Conservation (phyloP, 352 stramenopile genomes). For the Phytophthora constricta region DNA sequence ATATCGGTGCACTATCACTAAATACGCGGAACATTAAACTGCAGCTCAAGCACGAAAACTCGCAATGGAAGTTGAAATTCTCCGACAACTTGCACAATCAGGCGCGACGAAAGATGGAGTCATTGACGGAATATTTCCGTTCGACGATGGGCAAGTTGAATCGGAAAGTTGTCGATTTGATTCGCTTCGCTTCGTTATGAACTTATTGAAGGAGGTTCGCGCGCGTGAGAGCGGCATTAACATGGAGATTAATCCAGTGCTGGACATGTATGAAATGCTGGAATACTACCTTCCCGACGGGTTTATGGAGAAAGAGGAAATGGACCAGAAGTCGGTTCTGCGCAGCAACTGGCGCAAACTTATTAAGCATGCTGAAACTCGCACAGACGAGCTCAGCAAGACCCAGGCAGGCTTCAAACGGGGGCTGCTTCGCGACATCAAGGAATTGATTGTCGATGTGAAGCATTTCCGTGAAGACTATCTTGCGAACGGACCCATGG, state of each 20-base stretch:
- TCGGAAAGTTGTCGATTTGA: slow-evolving; percentile 97
- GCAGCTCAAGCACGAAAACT: slow-evolving; percentile 96
- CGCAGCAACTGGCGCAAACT: slow-evolving; percentile 97
- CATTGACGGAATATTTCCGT: slow-evolving; percentile 97
- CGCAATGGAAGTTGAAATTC: slow-evolving; percentile 98
- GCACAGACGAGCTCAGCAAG: slow-evolving; percentile 96
- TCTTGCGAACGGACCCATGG: slow-evolving; percentile 96
- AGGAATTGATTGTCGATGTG: slow-evolving; percentile 97
- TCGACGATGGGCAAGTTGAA: slow-evolving; percentile 93
- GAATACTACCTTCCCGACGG: slow-evolving; percentile 93
- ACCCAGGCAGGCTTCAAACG: slow-evolving; percentile 97
- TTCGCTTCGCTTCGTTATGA: slow-evolving; percentile 97
- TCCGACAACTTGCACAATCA: slow-evolving; percentile 97
- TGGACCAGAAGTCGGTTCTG: slow-evolving; percentile 98
- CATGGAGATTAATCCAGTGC: slow-evolving; percentile 98
- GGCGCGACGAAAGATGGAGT: slow-evolving; percentile 92
- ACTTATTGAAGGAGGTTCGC: slow-evolving; percentile 97
- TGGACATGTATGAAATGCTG: slow-evolving; percentile 99
- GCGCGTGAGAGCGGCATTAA: slow-evolving; percentile 97
- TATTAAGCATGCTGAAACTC: slow-evolving; percentile 93
- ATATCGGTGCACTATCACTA: slow-evolving; percentile 97
- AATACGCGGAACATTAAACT: slow-evolving; percentile 97
- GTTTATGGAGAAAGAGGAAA: slow-evolving; percentile 99
- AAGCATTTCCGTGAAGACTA: slow-evolving; percentile 97
- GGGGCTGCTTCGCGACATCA: slow-evolving; percentile 95